Evolutionary conservation across 768 basidiomycete species (phyloP), one percentile per base, ranked within the genome.

Genomic region (Exidia glandulosa): DNA sequence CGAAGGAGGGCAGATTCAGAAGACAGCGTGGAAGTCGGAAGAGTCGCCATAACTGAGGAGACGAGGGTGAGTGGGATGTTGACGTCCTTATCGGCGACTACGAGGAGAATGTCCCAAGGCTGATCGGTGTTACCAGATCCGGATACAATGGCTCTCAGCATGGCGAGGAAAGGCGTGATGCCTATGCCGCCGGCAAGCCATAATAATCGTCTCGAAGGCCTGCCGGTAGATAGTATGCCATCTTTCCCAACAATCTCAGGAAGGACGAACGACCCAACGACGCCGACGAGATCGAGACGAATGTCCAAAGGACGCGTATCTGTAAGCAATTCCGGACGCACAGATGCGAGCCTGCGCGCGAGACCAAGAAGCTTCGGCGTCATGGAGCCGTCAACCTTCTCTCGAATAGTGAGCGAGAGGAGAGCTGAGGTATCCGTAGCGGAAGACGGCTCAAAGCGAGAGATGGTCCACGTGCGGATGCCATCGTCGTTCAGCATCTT

Each of bases 121-220:
- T 62, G 69, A 69, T 32, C 27, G 25, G 59, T 30, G 19, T 56
- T 55, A 23, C 62, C 48, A 56, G 60, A 30, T 55, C 37, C 47
- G 60, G 58, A 29, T 62, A 58, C 19, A 68, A 63, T 13, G 60
- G 56, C 19, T 63, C 58, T 14, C 0, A 83, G 72, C 78, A 85
- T 77, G 30, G 77, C 76, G n/a, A 86, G 65, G 68, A 82, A 86
- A 0, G 83, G 84, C 19, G 85, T 86, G 23, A 86, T 54, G 2
- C 85, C 84, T 41, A 86, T 85, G 0, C 84, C 84, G 27, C 82
- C 84, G 1, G 82, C 83, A n/a, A 82, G 69, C 82, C 81, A 85
- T 30, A 84, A 67, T 31, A 82, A 64, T 32, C 72, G 41, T 12
- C 41, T 12, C 7, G 19, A 19, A 14, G 41, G 41, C n/a, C n/a